Evolutionary conservation across 345 rosid genomes (phyloP).

Genomic region (Raphanus raphanistrum): DNA sequence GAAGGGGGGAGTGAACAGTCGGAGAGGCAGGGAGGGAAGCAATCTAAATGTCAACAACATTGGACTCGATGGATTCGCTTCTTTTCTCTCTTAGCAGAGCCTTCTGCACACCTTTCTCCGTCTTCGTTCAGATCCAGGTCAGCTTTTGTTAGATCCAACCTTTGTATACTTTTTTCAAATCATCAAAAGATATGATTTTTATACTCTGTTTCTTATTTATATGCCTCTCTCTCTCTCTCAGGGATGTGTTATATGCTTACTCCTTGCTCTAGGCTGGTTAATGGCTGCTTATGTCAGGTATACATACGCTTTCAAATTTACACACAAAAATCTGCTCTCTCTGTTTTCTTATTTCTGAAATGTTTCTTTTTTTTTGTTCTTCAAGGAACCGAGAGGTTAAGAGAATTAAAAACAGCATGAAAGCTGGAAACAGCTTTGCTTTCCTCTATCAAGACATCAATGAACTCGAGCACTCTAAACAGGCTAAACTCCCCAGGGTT

Average conservation of each 20-base stretch:
- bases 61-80: conserved; percentile 66
- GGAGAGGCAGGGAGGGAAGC: conserved; percentile 24
- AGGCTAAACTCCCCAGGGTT: conserved; percentile 79
- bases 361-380: background rate
- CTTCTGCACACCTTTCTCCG: conserved; percentile 66
- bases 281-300: conserved; percentile 85
- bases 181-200: background rate
- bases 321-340: background rate
- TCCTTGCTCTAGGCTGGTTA: conserved; percentile 93
- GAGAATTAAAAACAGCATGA: conserved; percentile 59
- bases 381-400: conserved; percentile 83
- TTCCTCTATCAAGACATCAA: conserved; percentile 77
- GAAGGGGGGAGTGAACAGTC: background rate
- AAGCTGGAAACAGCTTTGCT: conserved; percentile 81
- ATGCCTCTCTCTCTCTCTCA: conserved; percentile 13
- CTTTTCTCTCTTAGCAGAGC: conserved; percentile 84
- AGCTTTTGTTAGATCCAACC: background rate
- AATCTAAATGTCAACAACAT: conserved; percentile 44
- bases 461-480: conserved; percentile 84
- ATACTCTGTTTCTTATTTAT: background rate
- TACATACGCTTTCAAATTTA: too few species aligned
- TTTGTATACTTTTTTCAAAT: too few species aligned
- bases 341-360: conserved; percentile 4
- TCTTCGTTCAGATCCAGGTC: conserved; percentile 98
- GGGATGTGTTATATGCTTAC: conserved; percentile 88